Conservation (phyloP, 1,284 basidiomycete species). For the Meripilus lineatus region DNA sequence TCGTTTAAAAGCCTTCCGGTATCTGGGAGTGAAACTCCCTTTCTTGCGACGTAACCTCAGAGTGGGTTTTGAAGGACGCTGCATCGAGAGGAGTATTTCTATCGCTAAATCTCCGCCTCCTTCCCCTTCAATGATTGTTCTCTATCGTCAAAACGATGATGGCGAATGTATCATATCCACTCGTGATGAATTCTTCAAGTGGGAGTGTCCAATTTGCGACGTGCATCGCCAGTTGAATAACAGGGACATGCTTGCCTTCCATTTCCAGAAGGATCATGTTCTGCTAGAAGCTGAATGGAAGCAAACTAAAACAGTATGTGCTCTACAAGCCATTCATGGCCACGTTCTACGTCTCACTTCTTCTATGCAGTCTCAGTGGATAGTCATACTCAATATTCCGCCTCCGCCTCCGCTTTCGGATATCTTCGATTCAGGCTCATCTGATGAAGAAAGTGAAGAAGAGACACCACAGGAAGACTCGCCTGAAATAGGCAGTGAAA, state of each 20-base stretch:
- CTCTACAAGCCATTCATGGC: background rate
- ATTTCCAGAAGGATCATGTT: conserved; percentile 52
- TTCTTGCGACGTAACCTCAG: too few relatives aligned
- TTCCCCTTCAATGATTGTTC: too few relatives aligned
- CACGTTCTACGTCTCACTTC: background rate
- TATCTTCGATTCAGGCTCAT: background rate
- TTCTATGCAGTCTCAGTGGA: background rate
- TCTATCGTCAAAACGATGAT: too few relatives aligned
- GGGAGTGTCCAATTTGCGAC: conserved; percentile 61
- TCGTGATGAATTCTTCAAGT: conserved; percentile 24
- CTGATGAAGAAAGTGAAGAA: background rate
- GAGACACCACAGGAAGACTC: background rate
- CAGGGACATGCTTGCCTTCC: conserved; percentile 43
- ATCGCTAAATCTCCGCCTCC: too few relatives aligned
- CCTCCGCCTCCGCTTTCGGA: background rate
- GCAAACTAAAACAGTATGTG: conserved; percentile 13
- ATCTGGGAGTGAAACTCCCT: too few relatives aligned
- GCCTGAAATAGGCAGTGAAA: background rate
- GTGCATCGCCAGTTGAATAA: conserved; percentile 45
- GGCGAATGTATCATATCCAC: too few relatives aligned
- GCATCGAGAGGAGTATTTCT: too few relatives aligned
- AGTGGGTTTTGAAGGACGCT: too few relatives aligned
- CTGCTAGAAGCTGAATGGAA: conserved; percentile 42
- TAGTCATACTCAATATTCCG: background rate
- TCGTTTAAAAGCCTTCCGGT: too few relatives aligned